Evolutionary conservation across 2,329 filamentous ascomycete genomes (phyloP), one percentile per base, ranked within the genome.

Genomic region (Penicillium sp.): DNA sequence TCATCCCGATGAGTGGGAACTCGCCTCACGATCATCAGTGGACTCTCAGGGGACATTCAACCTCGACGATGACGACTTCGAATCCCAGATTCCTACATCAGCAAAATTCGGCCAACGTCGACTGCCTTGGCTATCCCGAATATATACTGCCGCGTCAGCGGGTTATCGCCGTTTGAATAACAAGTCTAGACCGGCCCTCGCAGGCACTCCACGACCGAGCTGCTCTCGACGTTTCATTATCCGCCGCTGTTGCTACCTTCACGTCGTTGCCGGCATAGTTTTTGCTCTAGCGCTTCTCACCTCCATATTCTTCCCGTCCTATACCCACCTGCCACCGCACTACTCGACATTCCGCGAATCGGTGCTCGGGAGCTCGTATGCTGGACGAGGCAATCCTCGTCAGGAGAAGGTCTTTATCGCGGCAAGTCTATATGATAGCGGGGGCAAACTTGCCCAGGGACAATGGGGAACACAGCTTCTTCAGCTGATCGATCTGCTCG

Each of bases 371-470:
- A 72, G 68, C 18, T 56, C 63, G 18, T 46, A 56, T 5, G 53
- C 66, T 4, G 75, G 74, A 3, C 63, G 77, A 39, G 79, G 73
- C 7, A 83, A 83, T 54, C 61, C 72, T 1, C 67, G 73, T 46
- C 74, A 80, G 41, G 83, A 89, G 64, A 86, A 82, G 60, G 73
- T 89, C n/a, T 89, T 86, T 62, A 86, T 90, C 43, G 83, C 83
- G 1, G 81, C 86, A 13, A 87, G 83, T 60, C 75, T 90, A 46
- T 86, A 86, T 58, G 85, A 89, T 60, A 72, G 75, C 16, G 73
- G 74, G 6, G 84, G 83, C 1, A 71, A 77, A 2, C 70, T 89
- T 16, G 79, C 84, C 0, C 70, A 75, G 6, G 85, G 86, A 1
- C 71, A 74, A 25, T 90, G 86, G 86, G 85, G 82, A 0, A 64